Evolutionary conservation across 2,329 filamentous ascomycete species (phyloP).

Genomic region (Penicillium sp.): DNA sequence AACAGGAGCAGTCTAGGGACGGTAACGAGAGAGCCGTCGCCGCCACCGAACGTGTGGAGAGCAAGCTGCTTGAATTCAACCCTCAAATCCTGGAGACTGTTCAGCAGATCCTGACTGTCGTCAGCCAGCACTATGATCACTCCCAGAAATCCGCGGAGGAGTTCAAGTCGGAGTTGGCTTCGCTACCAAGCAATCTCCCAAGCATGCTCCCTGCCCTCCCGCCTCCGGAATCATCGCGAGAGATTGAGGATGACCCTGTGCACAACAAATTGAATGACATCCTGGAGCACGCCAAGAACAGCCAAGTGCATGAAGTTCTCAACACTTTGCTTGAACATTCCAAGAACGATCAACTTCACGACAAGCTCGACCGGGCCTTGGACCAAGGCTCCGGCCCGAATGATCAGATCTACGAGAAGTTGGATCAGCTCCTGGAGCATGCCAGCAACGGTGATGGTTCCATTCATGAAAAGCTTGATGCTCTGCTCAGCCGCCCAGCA

Average conservation of each 20-base stretch:
- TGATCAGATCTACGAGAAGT: conserved; percentile 57
- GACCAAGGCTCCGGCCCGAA: conserved; percentile 31
- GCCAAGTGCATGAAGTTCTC: conserved; percentile 59
- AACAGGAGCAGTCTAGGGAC: conserved; percentile 79
- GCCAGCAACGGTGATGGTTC: conserved; percentile 28
- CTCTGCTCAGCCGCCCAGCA: conserved; percentile 56
- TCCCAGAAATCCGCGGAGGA: conserved; percentile 68
- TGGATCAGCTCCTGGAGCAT: conserved; percentile 48
- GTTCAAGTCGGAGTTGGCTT: conserved; percentile 55
- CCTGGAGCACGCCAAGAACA: conserved; percentile 45
- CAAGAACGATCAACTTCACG: conserved; percentile 56
- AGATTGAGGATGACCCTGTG: conserved; percentile 59
- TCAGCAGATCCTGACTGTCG: conserved; percentile 77
- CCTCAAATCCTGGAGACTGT: conserved; percentile 85
- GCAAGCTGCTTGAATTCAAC: conserved; percentile 75
- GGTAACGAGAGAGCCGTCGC: conserved; percentile 73
- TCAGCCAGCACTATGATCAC: conserved; percentile 85
- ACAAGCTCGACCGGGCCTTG: conserved; percentile 55
- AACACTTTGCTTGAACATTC: conserved; percentile 46
- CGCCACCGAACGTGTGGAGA: conserved; percentile 72
- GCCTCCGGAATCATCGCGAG: conserved; percentile 39
- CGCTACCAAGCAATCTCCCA: conserved; percentile 53
- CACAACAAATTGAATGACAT: conserved; percentile 59
- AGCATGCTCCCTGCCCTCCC: conserved; percentile 55
- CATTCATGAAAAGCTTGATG: conserved; percentile 36